phyloP scores from a whole-genome alignment of 2,329 filamentous ascomycete species.

The Chaetomiaceae sp. region DNA sequence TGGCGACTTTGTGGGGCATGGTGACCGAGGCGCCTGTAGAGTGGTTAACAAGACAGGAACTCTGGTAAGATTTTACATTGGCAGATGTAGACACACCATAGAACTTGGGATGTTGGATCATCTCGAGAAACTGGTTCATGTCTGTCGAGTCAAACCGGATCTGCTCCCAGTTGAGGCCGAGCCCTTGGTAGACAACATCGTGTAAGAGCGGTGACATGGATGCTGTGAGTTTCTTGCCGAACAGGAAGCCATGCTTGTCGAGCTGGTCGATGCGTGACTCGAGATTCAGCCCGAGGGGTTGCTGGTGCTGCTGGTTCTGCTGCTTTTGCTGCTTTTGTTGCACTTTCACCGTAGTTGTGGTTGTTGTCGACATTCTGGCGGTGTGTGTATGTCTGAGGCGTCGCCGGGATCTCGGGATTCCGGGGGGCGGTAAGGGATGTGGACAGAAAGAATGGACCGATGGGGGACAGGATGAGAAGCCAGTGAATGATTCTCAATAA shows the following conservation, averaged over 20 bases:
- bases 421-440: too few species aligned
- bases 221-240: conserved; percentile 51
- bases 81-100: conserved; percentile 44
- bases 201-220: conserved; percentile 54
- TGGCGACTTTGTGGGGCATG: conserved; percentile 79
- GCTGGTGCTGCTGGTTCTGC: too few species aligned
- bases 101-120: conserved; percentile 54
- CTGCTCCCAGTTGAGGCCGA: conserved; percentile 49
- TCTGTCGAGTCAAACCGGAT: conserved; percentile 48
- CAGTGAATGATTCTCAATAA: too few species aligned
- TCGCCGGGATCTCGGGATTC: too few species aligned
- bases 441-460: too few species aligned
- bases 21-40: conserved; percentile 62
- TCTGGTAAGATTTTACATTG: neutral
- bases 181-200: conserved; percentile 46
- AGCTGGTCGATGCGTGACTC: conserved; percentile 27
- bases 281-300: conserved; percentile 5
- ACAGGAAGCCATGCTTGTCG: conserved; percentile 49
- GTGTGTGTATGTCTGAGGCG: neutral
- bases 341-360: conserved; percentile 6
- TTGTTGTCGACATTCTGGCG: neutral
- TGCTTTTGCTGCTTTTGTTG: conserved; percentile 12
- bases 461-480: too few species aligned
- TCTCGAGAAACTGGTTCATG: conserved; percentile 43
- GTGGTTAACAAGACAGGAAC: neutral